Evolutionary conservation across 306 rosid genomes (phyloP).

Genomic region (Sophora flavescens): DNA sequence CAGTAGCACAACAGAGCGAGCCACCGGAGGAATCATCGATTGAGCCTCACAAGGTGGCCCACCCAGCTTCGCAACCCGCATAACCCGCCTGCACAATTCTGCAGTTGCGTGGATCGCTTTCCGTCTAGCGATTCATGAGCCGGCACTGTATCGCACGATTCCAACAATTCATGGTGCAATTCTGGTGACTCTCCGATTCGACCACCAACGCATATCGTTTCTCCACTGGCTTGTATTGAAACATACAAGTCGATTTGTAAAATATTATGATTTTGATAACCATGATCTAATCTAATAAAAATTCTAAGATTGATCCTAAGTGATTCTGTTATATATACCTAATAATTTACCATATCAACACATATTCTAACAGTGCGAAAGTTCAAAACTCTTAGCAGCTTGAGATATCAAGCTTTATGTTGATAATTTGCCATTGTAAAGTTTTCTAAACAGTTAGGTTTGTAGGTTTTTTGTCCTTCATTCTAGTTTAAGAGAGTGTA

Average conservation of each 20-base stretch:
- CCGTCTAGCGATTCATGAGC: background rate
- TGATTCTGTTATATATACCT: no score
- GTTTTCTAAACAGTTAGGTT: background rate
- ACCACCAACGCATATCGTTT: background rate
- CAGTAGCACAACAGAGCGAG: no score
- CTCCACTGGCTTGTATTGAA: no score
- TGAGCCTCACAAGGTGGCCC: no score
- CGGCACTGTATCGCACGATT: background rate
- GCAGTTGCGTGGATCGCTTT: background rate
- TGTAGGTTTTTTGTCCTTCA: background rate
- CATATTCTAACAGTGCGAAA: no score
- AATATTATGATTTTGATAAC: background rate
- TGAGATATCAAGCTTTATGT: no score
- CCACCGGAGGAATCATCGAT: no score
- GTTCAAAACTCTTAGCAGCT: no score
- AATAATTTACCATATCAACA: no score
- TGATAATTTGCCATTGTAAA: no score
- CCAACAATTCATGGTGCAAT: background rate
- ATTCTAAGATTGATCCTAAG: no score
- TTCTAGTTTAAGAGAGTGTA: conserved; percentile 4
- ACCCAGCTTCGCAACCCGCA: background rate
- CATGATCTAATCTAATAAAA: no score
- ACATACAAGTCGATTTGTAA: background rate
- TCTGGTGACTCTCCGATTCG: background rate
- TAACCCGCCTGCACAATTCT: background rate